Percentiles rank a stretch among this genome's conserved stretches.
These are phyloP conservation scores for Pyrenophora tritici-repentis DNA, from an alignment of 2,329 filamentous ascomycete species.

Conservation along the genomic window DNA sequence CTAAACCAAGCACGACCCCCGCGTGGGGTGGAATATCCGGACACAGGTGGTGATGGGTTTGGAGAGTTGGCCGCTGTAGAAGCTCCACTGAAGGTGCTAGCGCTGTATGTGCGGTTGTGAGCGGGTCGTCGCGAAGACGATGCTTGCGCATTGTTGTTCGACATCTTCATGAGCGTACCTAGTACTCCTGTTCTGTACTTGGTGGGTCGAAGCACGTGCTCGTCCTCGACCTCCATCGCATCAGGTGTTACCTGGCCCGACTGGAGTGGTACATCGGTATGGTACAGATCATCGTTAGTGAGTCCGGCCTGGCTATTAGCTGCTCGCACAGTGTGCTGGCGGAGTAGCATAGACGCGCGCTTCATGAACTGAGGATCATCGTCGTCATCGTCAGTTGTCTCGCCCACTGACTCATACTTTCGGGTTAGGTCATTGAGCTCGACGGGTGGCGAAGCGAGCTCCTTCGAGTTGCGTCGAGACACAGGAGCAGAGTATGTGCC, in stretches of 20 bases:
- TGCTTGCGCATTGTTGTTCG: constrained; percentile 15
- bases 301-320: constrained; percentile 16
- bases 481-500: constrained; percentile 44
- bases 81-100: constrained; percentile 37
- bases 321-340: constrained; percentile 37
- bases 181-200: constrained; percentile 76
- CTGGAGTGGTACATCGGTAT: constrained; percentile 33
- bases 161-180: constrained; percentile 67
- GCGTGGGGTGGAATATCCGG: constrained; percentile 50
- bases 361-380: constrained; percentile 42
- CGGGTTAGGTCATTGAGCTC: constrained; percentile 24
- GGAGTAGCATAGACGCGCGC: constrained; percentile 50
- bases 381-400: constrained; percentile 31
- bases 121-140: constrained; percentile 4
- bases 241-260: constrained; percentile 57
- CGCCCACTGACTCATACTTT: constrained; percentile 25
- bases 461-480: constrained; percentile 44
- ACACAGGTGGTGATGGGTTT: constrained; percentile 48
- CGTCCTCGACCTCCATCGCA: constrained; percentile 58
- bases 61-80: constrained; percentile 46
- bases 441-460: constrained; percentile 30
- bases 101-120: constrained; percentile 34
- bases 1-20: constrained; percentile 45
- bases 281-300: constrained; percentile 39
- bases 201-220: constrained; percentile 69